phyloP scores from a whole-genome alignment of 371 early-diverging fungal genomes.

The Mortierella sp. region DNA sequence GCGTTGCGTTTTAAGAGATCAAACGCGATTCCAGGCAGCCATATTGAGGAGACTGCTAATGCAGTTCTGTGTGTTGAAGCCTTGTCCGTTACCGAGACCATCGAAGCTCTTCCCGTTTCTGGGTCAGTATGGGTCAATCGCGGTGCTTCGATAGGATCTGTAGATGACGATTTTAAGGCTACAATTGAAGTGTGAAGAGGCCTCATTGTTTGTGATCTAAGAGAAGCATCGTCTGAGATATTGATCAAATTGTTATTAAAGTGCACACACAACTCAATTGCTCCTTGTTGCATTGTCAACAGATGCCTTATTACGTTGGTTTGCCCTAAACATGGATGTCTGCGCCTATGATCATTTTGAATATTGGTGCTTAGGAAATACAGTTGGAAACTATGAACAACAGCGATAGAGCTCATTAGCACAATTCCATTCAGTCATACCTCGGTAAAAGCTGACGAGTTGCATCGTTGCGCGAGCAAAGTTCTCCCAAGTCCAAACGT shows the following conservation, averaged over 20 bases:
- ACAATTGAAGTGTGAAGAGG: background rate
- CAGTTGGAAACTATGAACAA: background rate
- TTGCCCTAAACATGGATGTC: background rate
- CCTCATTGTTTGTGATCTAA: background rate
- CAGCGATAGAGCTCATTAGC: background rate
- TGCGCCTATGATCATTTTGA: background rate
- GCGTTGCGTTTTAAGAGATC: slow-evolving; percentile 69
- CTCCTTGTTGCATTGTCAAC: background rate
- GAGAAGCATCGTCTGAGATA: background rate
- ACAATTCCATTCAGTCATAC: background rate
- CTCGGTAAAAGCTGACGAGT: background rate
- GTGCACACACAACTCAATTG: background rate
- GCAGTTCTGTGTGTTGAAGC: slow-evolving; percentile 77
- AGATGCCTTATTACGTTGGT: background rate
- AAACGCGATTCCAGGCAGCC: slow-evolving; percentile 72
- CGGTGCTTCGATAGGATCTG: slow-evolving; percentile 8
- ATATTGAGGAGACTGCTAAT: slow-evolving; percentile 76
- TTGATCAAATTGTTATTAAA: background rate
- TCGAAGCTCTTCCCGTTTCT: slow-evolving; percentile 78
- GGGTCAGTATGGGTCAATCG: slow-evolving; percentile 84
- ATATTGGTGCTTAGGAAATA: background rate
- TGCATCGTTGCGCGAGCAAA: background rate
- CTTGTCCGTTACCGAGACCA: slow-evolving; percentile 89
- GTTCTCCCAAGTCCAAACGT: background rate
- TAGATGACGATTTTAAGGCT: background rate